These are phyloP conservation scores for Trichomonas gallinae DNA, from an alignment of 208 protist species.

Conservation along the genomic window DNA sequence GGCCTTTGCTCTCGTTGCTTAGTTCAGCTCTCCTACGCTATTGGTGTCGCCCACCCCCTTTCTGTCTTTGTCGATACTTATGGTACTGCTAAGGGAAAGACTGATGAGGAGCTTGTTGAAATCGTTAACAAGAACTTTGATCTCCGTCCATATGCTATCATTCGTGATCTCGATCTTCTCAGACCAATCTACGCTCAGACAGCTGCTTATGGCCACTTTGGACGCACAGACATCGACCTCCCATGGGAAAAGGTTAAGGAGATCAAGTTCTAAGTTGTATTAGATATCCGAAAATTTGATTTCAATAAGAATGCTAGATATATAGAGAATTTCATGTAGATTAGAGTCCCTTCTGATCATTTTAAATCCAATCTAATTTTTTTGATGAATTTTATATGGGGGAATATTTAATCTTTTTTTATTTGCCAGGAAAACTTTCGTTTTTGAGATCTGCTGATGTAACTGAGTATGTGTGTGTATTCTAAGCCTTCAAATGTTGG, in stretches of 20 bases:
- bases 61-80: slow-evolving; percentile 89
- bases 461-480: too few relatives aligned
- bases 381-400: too few relatives aligned
- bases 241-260: slow-evolving; percentile 90
- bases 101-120: slow-evolving; percentile 54
- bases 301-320: too few relatives aligned
- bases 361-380: too few relatives aligned
- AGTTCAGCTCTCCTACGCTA: slow-evolving; percentile 96
- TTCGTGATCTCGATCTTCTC: slow-evolving; percentile 75
- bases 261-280: slow-evolving; percentile 48
- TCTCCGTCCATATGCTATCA: slow-evolving; percentile 84
- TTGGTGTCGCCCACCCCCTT: slow-evolving; percentile 81
- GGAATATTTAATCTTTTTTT: too few relatives aligned
- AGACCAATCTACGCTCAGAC: slow-evolving; percentile 88
- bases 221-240: slow-evolving; percentile 78
- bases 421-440: too few relatives aligned
- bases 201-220: slow-evolving; percentile 94
- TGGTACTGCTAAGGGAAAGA: slow-evolving; percentile 62
- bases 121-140: slow-evolving; percentile 95
- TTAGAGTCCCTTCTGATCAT: too few relatives aligned
- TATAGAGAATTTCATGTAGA: too few relatives aligned
- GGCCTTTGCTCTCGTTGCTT: slow-evolving; percentile 74
- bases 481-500: too few relatives aligned
- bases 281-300: too few relatives aligned
- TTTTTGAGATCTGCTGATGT: too few relatives aligned